phyloP scores from a whole-genome alignment of 495 filamentous ascomycete genomes.

The Talaromyces thailandensis region DNA sequence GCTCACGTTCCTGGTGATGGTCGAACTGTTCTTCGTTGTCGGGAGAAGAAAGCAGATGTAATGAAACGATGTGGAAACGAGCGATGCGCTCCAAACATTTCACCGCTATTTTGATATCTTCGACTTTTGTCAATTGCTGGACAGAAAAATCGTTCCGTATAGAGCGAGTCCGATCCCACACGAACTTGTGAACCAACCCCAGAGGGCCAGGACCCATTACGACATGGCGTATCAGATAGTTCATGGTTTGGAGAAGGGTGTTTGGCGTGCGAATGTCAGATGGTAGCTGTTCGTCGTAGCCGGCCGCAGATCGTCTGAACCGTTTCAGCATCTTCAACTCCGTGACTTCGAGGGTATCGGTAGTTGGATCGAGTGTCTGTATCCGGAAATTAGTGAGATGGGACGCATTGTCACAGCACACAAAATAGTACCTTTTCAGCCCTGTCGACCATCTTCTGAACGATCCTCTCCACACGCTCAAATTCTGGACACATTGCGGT shows the following conservation, averaged over 20 bases:
- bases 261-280: conserved; percentile 81
- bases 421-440: conserved; percentile 42
- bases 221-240: conserved; percentile 75
- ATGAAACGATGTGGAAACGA: conserved; percentile 80
- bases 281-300: conserved; percentile 81
- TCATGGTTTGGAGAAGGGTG: conserved; percentile 63
- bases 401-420: background rate
- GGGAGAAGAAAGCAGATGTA: conserved; percentile 68
- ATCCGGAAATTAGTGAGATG: background rate
- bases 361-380: conserved; percentile 28
- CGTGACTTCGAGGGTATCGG: conserved; percentile 26
- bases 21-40: conserved; percentile 68
- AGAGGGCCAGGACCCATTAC: conserved; percentile 55
- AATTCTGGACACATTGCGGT: conserved; percentile 91
- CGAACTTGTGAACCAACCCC: conserved; percentile 67
- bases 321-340: conserved; percentile 72
- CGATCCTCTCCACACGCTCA: conserved; percentile 73
- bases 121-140: conserved; percentile 62
- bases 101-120: conserved; percentile 57
- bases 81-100: conserved; percentile 84
- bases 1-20: conserved; percentile 84
- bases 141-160: conserved; percentile 93
- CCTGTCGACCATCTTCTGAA: conserved; percentile 54
- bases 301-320: conserved; percentile 82
- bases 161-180: conserved; percentile 89